These are phyloP conservation scores for Datisca glomerata DNA, from an alignment of 306 rosid genomes.

Conservation along the genomic window DNA sequence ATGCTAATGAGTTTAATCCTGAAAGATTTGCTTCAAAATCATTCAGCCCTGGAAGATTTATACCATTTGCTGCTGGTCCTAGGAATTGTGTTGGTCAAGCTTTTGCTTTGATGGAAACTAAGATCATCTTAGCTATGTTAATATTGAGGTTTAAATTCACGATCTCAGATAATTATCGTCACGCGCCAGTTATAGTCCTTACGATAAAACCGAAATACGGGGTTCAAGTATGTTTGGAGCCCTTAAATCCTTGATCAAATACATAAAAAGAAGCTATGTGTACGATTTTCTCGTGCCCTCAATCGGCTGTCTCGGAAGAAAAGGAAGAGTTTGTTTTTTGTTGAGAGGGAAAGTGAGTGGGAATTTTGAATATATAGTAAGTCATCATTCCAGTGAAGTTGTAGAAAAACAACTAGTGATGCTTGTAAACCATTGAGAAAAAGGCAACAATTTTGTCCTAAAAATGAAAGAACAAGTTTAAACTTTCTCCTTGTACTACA, in stretches of 20 bases:
- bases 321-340: too few relatives aligned
- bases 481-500: too few relatives aligned
- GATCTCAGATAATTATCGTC: constrained; percentile 54
- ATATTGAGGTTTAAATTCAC: constrained; percentile 59
- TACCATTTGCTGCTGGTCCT: constrained; percentile 86
- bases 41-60: constrained; percentile 54
- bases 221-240: constrained; percentile 72
- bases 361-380: too few relatives aligned
- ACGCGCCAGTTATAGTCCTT: constrained; percentile 79
- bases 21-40: constrained; percentile 72
- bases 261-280: too few relatives aligned
- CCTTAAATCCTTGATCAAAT: constrained; percentile 24
- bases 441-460: too few relatives aligned
- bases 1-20: constrained; percentile 87
- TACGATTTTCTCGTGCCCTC: too few relatives aligned
- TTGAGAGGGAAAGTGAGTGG: too few relatives aligned
- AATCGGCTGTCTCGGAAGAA: too few relatives aligned
- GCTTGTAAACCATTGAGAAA: too few relatives aligned
- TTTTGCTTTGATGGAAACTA: constrained; percentile 90
- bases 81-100: constrained; percentile 90
- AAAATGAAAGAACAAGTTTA: too few relatives aligned
- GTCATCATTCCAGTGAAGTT: too few relatives aligned
- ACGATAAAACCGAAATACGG: constrained; percentile 89
- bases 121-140: constrained; percentile 77
- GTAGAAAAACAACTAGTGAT: too few relatives aligned